Percentiles rank a stretch among this genome's conserved stretches.
Conservation (phyloP, 1,284 basidiomycete species). For the Cryptococcus sp. region DNA sequence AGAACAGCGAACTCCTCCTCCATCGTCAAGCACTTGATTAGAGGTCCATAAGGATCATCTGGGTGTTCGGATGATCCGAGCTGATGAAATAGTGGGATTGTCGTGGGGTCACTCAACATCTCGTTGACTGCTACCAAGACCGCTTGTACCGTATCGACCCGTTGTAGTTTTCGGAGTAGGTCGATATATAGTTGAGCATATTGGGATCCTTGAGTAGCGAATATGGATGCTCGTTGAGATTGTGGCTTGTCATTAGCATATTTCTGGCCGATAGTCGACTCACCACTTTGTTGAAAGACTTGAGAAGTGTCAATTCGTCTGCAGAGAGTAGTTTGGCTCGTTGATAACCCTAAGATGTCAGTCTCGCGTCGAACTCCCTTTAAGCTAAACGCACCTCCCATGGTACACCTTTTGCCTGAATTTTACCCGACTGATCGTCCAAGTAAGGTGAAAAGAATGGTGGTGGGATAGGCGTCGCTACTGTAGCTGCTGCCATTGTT, state of each 20-base stretch:
- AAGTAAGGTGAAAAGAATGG: constrained; percentile 78
- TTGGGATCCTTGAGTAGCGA: constrained; percentile 70
- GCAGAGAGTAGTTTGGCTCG: constrained; percentile 83
- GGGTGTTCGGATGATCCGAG: constrained; percentile 52
- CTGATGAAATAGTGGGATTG: constrained; percentile 60
- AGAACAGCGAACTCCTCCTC: constrained; percentile 91
- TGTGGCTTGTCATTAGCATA: constrained; percentile 51
- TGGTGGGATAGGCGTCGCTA: constrained; percentile 59
- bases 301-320: constrained; percentile 86
- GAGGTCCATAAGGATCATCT: constrained; percentile 76
- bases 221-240: constrained; percentile 65
- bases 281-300: constrained; percentile 72
- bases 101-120: constrained; percentile 56
- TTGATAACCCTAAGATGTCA: constrained; percentile 73
- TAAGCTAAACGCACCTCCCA: constrained; percentile 72
- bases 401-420: constrained; percentile 82
- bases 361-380: not conserved
- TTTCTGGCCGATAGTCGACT: constrained; percentile 6
- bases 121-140: constrained; percentile 88
- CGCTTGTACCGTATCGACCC: constrained; percentile 90
- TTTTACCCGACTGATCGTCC: constrained; percentile 80
- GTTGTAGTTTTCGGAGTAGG: constrained; percentile 84
- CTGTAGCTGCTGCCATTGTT: constrained; percentile 19
- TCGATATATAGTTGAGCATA: constrained; percentile 88
- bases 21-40: constrained; percentile 78